Base-by-base conservation (phyloP, 2,329 filamentous ascomycete species). In the Onygenales sp. region DNA sequence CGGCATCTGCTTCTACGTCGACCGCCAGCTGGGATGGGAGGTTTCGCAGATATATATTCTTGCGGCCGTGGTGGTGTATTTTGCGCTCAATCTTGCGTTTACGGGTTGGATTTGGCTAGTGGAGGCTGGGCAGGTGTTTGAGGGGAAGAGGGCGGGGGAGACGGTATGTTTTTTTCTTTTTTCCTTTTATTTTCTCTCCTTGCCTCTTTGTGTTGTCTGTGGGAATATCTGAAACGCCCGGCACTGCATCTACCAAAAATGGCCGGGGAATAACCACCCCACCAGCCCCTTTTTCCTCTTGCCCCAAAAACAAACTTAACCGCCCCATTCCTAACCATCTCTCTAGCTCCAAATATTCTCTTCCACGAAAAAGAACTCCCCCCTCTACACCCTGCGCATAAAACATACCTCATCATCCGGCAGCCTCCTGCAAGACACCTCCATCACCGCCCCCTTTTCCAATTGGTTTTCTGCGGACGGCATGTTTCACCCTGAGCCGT, bases 1-100 rank as follows among this genome's bases (percentile, higher is more conserved):
- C 14, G 91, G 79, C 21, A 86, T 83, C 57, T 90, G 89, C 63
- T 97, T 97, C 77, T 83, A 82, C 58, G 91, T 89, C 75, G 93
- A 98, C 78, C 95, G 89, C 75, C 89, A 88, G 66, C 77, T 90
- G 47, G 92, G 91, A 62, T 97, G 93, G 79, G 89, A 95, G 58
- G 76, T 73, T 57, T 95, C 91, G 14, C 94, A 93, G 71, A 74
- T 79, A 58, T 92, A 84, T 75, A 94, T 92, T 0, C 80, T 87
- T 2, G 80, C 78, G 41, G 92, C 93, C 3, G 92, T 97, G 4
- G 77, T 78, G 9, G 66, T 85, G 13, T 98, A 98, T 75, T 84
- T 88, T 43, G 51, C 87, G 2, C 73, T 98, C 50, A 97, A 96
- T 67, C 78, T 80, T 33, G 75, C 79, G 2, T 79, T 97, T 62